A percentile compares a stretch with the other conserved stretches of the same genome.
Conservation (phyloP, 2,329 filamentous ascomycete species). For the Tolypocladium amazonense region DNA sequence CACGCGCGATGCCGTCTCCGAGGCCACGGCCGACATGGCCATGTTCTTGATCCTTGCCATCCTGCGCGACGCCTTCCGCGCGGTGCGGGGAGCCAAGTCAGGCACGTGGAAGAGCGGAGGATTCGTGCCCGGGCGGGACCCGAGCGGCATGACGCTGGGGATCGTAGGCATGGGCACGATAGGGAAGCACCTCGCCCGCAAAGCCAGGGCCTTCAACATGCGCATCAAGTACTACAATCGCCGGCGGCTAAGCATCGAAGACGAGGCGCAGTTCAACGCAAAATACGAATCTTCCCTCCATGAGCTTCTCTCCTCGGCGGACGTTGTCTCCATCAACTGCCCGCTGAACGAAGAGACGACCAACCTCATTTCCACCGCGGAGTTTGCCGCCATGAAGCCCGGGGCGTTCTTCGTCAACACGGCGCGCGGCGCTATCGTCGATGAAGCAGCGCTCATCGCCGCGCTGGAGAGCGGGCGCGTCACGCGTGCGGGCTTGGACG, state of each 20-base stretch:
- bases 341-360: slow-evolving; percentile 30
- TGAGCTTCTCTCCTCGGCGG: slow-evolving; percentile 26
- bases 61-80: slow-evolving; percentile 31
- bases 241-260: slow-evolving; percentile 17
- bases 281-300: slow-evolving; percentile 25
- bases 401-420: slow-evolving; percentile 39
- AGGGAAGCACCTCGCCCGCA: slow-evolving; percentile 29
- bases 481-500: slow-evolving; percentile 35
- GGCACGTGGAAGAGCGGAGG: slow-evolving; percentile 26
- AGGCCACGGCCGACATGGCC: slow-evolving; percentile 41
- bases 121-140: slow-evolving; percentile 26
- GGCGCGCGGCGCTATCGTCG: slow-evolving; percentile 35
- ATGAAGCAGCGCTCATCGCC: slow-evolving; percentile 34
- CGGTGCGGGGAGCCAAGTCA: slow-evolving; percentile 23
- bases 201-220: slow-evolving; percentile 31
- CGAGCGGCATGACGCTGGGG: slow-evolving; percentile 30
- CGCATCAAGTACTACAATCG: slow-evolving; percentile 33
- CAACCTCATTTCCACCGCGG: slow-evolving; percentile 23
- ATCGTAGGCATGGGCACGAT: slow-evolving; percentile 39
- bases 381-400: slow-evolving; percentile 36
- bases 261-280: slow-evolving; percentile 22
- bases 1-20: slow-evolving; percentile 38
- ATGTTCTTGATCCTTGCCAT: slow-evolving; percentile 21
- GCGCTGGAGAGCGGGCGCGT: slow-evolving; percentile 36
- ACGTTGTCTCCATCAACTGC: slow-evolving; percentile 28